These are phyloP conservation scores for Polytolypa hystricis DNA, from an alignment of 2,329 filamentous ascomycete genomes.

Conservation along the genomic window DNA sequence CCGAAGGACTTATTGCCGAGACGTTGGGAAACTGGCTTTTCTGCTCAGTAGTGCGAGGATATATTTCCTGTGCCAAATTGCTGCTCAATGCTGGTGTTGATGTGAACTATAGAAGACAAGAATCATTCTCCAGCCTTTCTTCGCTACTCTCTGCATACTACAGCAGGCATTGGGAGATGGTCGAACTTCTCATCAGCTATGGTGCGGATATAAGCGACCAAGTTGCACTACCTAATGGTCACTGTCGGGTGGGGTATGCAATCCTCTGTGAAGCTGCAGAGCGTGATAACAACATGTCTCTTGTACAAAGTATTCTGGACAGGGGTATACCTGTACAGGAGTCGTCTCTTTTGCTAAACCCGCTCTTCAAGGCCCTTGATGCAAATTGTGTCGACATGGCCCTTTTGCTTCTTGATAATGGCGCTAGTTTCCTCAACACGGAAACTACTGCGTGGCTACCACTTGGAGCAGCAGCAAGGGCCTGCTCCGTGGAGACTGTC, in stretches of 20 bases:
- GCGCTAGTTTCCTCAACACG: background rate
- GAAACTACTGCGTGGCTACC: background rate
- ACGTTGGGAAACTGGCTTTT: background rate
- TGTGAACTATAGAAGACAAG: background rate
- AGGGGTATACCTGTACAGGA: background rate
- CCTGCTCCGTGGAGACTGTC: background rate
- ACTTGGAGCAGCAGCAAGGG: background rate
- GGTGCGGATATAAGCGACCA: background rate
- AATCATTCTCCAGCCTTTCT: background rate
- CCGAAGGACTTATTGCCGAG: background rate
- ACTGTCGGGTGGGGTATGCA: background rate
- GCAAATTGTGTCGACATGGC: slow-evolving; percentile 20
- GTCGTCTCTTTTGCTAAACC: slow-evolving; percentile 14
- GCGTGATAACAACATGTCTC: background rate
- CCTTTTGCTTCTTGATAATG: background rate
- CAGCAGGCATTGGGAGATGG: background rate
- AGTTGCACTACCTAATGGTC: background rate
- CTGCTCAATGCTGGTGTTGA: background rate
- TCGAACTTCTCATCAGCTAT: background rate
- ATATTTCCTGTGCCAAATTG: background rate
- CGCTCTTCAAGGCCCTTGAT: slow-evolving; percentile 20
- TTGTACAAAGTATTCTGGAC: background rate
- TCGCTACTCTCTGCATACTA: background rate
- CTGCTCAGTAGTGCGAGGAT: background rate
- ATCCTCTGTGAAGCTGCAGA: background rate